These are phyloP conservation scores for Pythium coloratum DNA, from an alignment of 352 stramenopile genomes.

Conservation along the genomic window DNA sequence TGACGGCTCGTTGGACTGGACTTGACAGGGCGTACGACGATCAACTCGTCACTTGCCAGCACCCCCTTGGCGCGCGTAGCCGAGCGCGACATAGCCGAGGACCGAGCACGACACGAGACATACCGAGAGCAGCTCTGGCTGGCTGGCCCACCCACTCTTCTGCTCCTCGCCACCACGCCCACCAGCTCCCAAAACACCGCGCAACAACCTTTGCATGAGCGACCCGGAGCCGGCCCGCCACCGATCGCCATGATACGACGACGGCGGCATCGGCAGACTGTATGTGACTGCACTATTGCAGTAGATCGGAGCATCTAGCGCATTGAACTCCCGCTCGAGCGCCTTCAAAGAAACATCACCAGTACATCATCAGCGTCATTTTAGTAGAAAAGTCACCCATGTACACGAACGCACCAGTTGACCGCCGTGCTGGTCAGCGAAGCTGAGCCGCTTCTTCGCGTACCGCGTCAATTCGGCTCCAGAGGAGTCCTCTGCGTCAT, in stretches of 20 bases:
- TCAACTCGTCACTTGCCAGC: conserved; percentile 2
- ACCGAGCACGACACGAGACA: conserved; percentile 57
- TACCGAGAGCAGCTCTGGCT: conserved; percentile 53
- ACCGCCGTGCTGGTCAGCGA: conserved; percentile 55
- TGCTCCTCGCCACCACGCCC: conserved; percentile 25
- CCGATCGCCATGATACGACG: neutral
- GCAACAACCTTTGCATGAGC: conserved; percentile 34
- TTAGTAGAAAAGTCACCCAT: neutral
- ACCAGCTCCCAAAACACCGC: conserved; percentile 11
- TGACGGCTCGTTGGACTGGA: neutral
- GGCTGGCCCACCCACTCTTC: conserved; percentile 34
- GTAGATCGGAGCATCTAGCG: conserved; percentile 44
- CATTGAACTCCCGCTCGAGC: conserved; percentile 45
- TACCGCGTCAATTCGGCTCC: conserved; percentile 33
- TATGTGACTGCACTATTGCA: conserved; percentile 35
- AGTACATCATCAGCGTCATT: neutral
- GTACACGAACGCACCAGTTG: conserved; percentile 36
- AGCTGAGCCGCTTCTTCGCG: conserved; percentile 60
- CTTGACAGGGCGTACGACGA: neutral
- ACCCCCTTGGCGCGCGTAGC: conserved; percentile 14
- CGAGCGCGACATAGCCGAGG: conserved; percentile 42
- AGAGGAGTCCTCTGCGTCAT: conserved; percentile 10
- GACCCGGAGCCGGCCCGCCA: conserved; percentile 2
- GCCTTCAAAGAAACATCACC: conserved; percentile 11
- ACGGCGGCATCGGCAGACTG: conserved; percentile 11